Evolutionary conservation across 345 rosid genomes (phyloP).

Genomic region (Eucalyptus sp.): DNA sequence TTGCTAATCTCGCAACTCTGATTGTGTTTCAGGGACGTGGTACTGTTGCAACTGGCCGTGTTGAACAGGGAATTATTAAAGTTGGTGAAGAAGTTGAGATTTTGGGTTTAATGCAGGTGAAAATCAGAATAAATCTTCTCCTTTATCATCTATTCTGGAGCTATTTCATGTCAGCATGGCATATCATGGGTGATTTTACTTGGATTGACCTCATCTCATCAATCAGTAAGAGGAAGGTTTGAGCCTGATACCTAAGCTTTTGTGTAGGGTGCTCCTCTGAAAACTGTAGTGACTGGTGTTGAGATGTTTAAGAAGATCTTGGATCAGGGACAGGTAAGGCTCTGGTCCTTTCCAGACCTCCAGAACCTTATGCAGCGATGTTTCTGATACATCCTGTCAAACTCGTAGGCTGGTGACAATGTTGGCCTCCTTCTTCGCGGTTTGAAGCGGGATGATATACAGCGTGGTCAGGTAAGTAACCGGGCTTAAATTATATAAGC

Average conservation of each 20-base stretch:
- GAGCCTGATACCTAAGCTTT: slow-evolving; percentile 2
- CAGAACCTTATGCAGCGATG: neutral
- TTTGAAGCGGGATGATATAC: slow-evolving; percentile 79
- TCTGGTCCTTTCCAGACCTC: neutral
- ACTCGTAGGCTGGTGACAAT: slow-evolving; percentile 86
- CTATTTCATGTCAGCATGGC: neutral
- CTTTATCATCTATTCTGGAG: neutral
- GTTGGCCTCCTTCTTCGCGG: slow-evolving; percentile 98
- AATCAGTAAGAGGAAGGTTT: neutral
- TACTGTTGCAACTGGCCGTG: slow-evolving; percentile 98
- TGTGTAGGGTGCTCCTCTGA: slow-evolving; percentile 61
- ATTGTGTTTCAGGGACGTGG: slow-evolving; percentile 72
- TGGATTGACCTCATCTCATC: neutral
- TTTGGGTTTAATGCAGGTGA: slow-evolving; percentile 72
- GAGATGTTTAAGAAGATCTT: slow-evolving; percentile 98
- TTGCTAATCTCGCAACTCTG: neutral
- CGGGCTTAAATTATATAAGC: neutral
- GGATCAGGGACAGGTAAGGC: slow-evolving; percentile 86
- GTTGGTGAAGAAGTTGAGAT: slow-evolving; percentile 99
- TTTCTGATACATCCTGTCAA: neutral
- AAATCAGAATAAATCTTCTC: neutral
- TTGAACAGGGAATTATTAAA: slow-evolving; percentile 87
- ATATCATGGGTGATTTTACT: neutral
- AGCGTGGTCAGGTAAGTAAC: slow-evolving; percentile 75
- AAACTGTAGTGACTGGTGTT: slow-evolving; percentile 87